Conservation (phyloP, 2,329 filamentous ascomycete species). For the Coniella lustricola region DNA sequence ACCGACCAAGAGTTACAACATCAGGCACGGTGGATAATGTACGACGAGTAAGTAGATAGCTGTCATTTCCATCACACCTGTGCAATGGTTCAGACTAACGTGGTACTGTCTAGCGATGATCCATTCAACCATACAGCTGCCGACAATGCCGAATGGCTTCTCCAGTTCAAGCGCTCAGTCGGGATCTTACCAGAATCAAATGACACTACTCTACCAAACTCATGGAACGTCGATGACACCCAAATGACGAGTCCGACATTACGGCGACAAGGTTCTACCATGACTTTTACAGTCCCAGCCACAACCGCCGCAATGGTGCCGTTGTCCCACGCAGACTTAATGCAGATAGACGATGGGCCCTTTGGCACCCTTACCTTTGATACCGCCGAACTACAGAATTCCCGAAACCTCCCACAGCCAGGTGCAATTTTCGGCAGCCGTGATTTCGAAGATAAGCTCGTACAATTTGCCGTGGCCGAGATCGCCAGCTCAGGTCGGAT, state of each 20-base stretch:
- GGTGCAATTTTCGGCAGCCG: slow-evolving; percentile 50
- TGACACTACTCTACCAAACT: slow-evolving; percentile 41
- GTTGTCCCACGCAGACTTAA: slow-evolving; percentile 20
- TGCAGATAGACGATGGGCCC: neutral
- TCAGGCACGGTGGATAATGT: slow-evolving; percentile 56
- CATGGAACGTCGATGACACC: neutral
- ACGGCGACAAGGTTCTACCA: slow-evolving; percentile 22
- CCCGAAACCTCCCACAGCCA: slow-evolving; percentile 15
- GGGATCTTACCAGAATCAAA: slow-evolving; percentile 42
- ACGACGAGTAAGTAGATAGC: slow-evolving; percentile 45
- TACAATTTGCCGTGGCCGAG: slow-evolving; percentile 38
- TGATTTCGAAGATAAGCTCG: slow-evolving; percentile 49
- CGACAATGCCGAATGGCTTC: slow-evolving; percentile 57
- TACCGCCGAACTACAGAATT: neutral
- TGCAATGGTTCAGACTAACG: neutral
- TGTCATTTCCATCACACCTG: neutral
- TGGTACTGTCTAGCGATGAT: slow-evolving; percentile 41
- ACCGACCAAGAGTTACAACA: slow-evolving; percentile 57
- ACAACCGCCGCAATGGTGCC: slow-evolving; percentile 15
- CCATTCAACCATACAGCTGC: slow-evolving; percentile 59
- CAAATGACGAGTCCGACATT: neutral
- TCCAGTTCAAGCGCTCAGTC: slow-evolving; percentile 52
- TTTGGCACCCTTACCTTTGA: neutral
- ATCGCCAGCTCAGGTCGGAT: slow-evolving; percentile 32
- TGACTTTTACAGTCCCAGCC: slow-evolving; percentile 21